Evolutionary conservation across 805 yeast species (phyloP).

Genomic region (Pichia eremophila): DNA sequence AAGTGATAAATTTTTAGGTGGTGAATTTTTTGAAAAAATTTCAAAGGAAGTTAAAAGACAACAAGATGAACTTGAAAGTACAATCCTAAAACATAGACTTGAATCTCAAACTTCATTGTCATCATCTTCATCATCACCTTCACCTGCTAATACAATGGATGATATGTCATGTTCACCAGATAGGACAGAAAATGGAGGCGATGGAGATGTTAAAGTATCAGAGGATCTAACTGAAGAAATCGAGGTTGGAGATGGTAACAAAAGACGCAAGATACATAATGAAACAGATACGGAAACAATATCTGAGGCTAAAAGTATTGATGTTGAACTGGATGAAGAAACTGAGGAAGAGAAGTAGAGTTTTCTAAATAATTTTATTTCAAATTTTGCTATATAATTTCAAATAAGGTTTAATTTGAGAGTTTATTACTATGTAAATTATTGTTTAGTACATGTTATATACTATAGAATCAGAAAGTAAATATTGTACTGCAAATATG

Average conservation of each 20-base stretch:
- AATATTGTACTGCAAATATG: too few relatives aligned
- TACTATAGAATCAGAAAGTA: too few relatives aligned
- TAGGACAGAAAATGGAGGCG: not conserved
- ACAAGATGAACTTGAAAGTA: conserved; percentile 7
- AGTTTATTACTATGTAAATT: too few relatives aligned
- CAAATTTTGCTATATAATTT: too few relatives aligned
- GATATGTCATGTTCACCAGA: conserved; percentile 2
- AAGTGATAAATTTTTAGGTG: conserved; percentile 35
- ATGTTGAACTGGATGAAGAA: not conserved
- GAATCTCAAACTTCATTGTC: not conserved
- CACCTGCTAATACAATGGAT: conserved; percentile 1
- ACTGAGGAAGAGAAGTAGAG: not conserved
- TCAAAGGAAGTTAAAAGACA: conserved; percentile 30
- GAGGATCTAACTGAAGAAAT: not conserved
- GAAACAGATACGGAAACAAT: not conserved
- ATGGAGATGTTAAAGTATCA: too few relatives aligned
- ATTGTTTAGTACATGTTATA: too few relatives aligned
- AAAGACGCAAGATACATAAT: conserved; percentile 8
- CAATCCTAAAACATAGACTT: not conserved
- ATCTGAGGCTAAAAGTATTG: not conserved
- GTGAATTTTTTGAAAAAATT: conserved; percentile 32
- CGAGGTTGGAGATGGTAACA: conserved; percentile 6
- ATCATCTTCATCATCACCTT: not conserved
- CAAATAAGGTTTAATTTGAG: too few relatives aligned
- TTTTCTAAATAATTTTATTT: too few relatives aligned